Evolutionary conservation across 345 rosid species (phyloP), one percentile per base, ranked within the genome.

Genomic region (Melaleuca alternifolia): DNA sequence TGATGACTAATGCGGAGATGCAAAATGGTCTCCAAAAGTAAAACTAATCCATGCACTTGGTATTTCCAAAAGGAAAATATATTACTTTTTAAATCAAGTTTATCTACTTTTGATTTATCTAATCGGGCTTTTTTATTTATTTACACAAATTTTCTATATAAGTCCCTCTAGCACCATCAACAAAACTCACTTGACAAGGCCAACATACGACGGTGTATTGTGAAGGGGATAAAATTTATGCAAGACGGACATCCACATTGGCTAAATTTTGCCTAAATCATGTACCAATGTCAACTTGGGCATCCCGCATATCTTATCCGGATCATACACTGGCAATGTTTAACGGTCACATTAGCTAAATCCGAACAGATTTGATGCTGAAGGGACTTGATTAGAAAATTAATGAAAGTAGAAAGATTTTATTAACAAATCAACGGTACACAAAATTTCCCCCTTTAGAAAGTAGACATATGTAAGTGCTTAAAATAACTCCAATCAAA

Each of bases 321-420:
- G 4, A 2, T n/a, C 33, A n/a, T 59, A 59, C 8, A n/a, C 3
- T n/a, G 3, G 16, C 33, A n/a, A 5, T 0, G 16, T 12, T 3
- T 15, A 5, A 59, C 0, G 0, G 1, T 59, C 65, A 59, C 4
- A 26, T 30, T 2, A 33, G 23, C 1, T 16, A 10, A 62, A 62
- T 30, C 30, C 23, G 3, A 18, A 16, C 0, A 2, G 0, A 65
- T 30, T 65, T 65, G 24, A 33, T 65, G 1, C 7, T 33, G 23
- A 20, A 65, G 46, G 77, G 37, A 15, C 11, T 7, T 33, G 3
- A 33, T 61, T 28, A 65, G 23, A 65, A 65, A 65, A 65, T 15
- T 65, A 15, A 1, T 33, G 46, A 65, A 65, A 65, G 23, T 7
- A 3, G 1, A 30, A 16, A 30, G 6, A 4, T 16, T 8, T 65